These are phyloP conservation scores for Sisymbrium altissimum DNA, from an alignment of 345 rosid genomes.

Conservation along the genomic window DNA sequence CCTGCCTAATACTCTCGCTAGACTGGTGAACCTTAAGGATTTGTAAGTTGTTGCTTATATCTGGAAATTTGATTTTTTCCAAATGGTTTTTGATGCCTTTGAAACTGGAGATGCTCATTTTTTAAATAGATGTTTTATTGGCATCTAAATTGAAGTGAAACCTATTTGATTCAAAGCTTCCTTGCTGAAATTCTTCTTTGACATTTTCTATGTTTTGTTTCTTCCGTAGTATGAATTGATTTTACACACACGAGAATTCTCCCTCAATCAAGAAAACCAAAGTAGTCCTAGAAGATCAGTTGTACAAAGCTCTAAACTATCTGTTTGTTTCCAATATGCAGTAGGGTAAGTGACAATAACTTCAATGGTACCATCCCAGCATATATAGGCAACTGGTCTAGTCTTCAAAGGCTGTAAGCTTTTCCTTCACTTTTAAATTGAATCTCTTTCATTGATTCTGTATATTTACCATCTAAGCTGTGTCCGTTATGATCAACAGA, in stretches of 20 bases:
- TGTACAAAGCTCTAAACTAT: background rate
- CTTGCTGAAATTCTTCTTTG: too few species aligned
- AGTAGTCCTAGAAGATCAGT: background rate
- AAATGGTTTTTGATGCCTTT: background rate
- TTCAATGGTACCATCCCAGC: constrained; percentile 60
- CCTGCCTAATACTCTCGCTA: constrained; percentile 35
- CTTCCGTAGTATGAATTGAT: background rate
- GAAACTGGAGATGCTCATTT: background rate
- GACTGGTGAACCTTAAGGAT: constrained; percentile 25
- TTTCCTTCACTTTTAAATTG: background rate
- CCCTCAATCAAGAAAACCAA: background rate
- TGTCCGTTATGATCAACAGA: background rate
- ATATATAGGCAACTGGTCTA: constrained; percentile 55
- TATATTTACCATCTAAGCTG: background rate
- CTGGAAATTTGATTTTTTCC: background rate
- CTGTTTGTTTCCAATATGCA: constrained; percentile 26
- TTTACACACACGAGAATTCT: background rate
- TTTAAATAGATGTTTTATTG: background rate
- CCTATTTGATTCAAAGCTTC: too few species aligned
- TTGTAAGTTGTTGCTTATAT: constrained; percentile 9
- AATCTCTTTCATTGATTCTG: background rate
- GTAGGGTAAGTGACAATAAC: constrained; percentile 68
- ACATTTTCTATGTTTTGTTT: background rate
- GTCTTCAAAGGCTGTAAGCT: constrained; percentile 58
- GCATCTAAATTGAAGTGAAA: too few species aligned